Evolutionary conservation across 2,329 filamentous ascomycete species (phyloP).

Genomic region (Rosellinia necatrix): DNA sequence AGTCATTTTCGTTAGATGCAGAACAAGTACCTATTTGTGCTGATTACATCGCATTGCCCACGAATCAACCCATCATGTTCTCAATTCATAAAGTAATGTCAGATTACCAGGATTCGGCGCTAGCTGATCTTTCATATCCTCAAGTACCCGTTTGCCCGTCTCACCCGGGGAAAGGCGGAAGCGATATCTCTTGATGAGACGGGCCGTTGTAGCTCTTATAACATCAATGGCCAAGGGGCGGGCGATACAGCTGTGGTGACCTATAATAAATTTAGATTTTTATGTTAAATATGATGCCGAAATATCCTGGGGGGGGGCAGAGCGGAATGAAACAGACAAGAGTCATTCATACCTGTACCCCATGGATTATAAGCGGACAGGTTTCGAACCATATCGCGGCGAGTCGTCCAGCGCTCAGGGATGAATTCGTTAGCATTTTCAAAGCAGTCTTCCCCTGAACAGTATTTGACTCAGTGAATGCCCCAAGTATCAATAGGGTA

Average conservation of each 20-base stretch:
- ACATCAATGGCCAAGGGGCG: conserved; percentile 38
- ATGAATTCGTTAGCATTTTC: conserved; percentile 41
- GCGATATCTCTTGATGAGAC: conserved; percentile 34
- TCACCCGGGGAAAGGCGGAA: conserved; percentile 42
- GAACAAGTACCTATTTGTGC: too few relatives aligned
- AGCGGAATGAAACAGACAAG: too few relatives aligned
- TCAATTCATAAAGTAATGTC: background rate
- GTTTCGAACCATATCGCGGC: conserved; percentile 41
- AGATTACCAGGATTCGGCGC: conserved; percentile 2
- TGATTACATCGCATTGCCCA: too few relatives aligned
- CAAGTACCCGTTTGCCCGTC: background rate
- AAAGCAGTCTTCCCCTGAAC: conserved; percentile 38
- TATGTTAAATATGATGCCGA: too few relatives aligned
- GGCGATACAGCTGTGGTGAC: conserved; percentile 38
- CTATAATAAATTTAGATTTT: too few relatives aligned
- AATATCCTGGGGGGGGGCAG: too few relatives aligned
- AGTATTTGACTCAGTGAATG: background rate
- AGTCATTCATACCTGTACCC: conserved; percentile 31
- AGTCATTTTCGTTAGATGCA: too few relatives aligned
- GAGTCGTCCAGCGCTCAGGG: conserved; percentile 45
- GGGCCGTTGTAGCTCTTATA: conserved; percentile 30
- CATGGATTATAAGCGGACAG: conserved; percentile 42
- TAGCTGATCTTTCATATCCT: conserved; percentile 5
- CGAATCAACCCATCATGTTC: too few relatives aligned
- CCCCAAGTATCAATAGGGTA: too few relatives aligned